Conservation (phyloP, 2,329 filamentous ascomycete genomes). For the Trichophyton equinum region DNA sequence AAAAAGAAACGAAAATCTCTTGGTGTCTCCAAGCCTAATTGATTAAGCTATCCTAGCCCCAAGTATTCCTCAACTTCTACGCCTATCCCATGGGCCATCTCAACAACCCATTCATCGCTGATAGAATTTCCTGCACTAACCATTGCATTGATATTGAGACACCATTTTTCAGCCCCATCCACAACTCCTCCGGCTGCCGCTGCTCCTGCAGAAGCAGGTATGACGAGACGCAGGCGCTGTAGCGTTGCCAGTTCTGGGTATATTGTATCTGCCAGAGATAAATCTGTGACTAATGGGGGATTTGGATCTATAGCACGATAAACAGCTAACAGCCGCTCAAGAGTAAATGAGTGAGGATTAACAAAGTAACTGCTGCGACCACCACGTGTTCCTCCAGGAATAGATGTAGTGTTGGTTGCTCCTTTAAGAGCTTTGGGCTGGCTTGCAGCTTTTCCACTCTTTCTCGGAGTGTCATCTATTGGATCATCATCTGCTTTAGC, state of each 20-base stretch:
- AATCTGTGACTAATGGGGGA: constrained; percentile 18
- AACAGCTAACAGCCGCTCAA: constrained; percentile 37
- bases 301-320: constrained; percentile 37
- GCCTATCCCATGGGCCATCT: constrained; percentile 33
- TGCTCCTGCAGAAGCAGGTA: constrained; percentile 27
- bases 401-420: constrained; percentile 30
- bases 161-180: constrained; percentile 36
- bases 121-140: constrained; percentile 9
- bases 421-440: constrained; percentile 12
- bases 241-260: constrained; percentile 36
- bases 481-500: constrained; percentile 18
- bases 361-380: constrained; percentile 28
- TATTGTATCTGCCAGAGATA: constrained; percentile 32
- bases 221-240: constrained; percentile 35
- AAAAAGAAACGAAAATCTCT: background rate
- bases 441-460: constrained; percentile 20
- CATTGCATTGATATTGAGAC: constrained; percentile 31
- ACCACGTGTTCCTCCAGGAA: constrained; percentile 18
- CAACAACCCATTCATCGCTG: constrained; percentile 33
- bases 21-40: background rate
- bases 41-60: background rate
- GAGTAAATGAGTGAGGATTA: constrained; percentile 31
- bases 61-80: constrained; percentile 34
- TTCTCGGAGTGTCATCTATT: constrained; percentile 20
- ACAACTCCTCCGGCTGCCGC: constrained; percentile 23